Evolutionary conservation across 73 alveolate genomes (phyloP).

Genomic region (Tetrahymena elliotti): DNA sequence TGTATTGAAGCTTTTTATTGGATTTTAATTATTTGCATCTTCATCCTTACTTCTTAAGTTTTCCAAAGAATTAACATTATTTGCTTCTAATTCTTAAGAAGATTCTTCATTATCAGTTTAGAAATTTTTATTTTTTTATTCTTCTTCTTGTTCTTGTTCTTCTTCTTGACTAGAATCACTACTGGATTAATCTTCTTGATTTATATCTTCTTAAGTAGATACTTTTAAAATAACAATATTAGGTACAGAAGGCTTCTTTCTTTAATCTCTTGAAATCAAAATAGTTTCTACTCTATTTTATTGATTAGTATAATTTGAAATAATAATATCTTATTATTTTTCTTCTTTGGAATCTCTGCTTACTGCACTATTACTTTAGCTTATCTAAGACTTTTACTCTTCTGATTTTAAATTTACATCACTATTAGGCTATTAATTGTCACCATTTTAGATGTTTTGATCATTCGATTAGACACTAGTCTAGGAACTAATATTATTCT

Average conservation of each 20-base stretch:
- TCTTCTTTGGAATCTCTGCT: neutral
- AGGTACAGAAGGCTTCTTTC: neutral
- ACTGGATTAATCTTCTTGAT: neutral
- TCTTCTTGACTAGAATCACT: neutral
- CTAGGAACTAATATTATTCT: neutral
- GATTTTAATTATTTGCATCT: neutral
- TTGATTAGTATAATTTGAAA: no score
- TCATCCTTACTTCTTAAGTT: neutral
- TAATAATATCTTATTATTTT: no score
- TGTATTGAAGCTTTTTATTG: neutral
- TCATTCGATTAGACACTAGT: neutral
- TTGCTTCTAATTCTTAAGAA: neutral
- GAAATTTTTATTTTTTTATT: neutral
- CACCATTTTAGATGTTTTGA: neutral
- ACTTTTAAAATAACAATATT: neutral
- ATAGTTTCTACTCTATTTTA: no score
- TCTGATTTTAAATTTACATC: neutral
- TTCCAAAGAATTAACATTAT: neutral
- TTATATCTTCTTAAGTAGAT: neutral
- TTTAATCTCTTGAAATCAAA: neutral
- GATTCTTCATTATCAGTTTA: neutral
- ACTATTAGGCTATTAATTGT: neutral
- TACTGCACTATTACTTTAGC: neutral
- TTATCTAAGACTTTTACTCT: neutral
- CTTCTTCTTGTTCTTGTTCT: neutral